A percentile compares a stretch with the other conserved stretches of the same genome.
Evolutionary conservation across 495 filamentous ascomycete genomes (phyloP).

Genomic region (Penicillium cosmopolitanum): DNA sequence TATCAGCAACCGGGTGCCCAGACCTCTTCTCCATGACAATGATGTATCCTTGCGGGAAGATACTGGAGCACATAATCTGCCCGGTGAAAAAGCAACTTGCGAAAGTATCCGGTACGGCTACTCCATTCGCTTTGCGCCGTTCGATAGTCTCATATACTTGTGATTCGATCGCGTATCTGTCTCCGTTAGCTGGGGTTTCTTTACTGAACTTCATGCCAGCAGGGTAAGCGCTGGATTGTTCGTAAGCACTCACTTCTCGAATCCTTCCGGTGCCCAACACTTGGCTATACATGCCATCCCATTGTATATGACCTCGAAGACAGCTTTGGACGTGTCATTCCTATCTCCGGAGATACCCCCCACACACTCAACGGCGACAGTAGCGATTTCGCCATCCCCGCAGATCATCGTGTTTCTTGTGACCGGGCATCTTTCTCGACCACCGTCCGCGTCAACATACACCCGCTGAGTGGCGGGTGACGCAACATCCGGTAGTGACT

Average conservation of each 20-base stretch:
- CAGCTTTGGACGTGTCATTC: neutral
- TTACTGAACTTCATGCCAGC: neutral
- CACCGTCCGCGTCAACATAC: too few relatives aligned
- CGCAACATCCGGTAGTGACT: too few relatives aligned
- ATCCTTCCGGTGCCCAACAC: neutral
- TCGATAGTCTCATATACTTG: neutral
- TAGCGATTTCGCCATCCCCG: neutral
- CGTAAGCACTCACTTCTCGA: neutral
- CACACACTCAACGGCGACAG: neutral
- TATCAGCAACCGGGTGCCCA: neutral
- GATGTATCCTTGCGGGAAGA: neutral
- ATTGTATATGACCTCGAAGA: neutral
- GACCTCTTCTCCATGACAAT: neutral
- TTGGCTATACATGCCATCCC: neutral
- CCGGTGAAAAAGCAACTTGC: neutral
- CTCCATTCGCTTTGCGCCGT: neutral
- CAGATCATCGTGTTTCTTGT: neutral
- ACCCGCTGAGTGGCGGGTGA: too few relatives aligned
- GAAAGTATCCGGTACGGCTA: neutral
- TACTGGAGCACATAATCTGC: neutral
- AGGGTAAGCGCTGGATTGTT: neutral
- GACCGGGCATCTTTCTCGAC: neutral
- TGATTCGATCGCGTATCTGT: neutral
- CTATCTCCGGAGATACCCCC: neutral
- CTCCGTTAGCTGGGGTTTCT: neutral